phyloP scores from a whole-genome alignment of 495 filamentous ascomycete genomes.

The Penicillium arizonense region DNA sequence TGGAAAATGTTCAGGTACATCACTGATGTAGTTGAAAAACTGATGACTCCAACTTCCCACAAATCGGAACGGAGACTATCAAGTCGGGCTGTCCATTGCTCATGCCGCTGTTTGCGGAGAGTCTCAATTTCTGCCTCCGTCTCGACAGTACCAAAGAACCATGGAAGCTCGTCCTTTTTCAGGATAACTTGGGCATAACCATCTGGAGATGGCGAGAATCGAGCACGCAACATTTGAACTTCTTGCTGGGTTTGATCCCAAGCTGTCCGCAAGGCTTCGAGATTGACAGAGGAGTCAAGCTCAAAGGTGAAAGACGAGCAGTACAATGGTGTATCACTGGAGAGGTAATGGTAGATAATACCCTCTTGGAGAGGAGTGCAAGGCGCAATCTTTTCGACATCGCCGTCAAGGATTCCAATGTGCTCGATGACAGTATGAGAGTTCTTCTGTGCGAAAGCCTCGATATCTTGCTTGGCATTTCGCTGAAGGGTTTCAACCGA shows the following conservation, averaged over 20 bases:
- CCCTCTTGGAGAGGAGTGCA: slow-evolving; percentile 80
- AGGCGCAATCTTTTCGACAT: slow-evolving; percentile 69
- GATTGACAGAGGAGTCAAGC: slow-evolving; percentile 40
- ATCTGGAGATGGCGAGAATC: slow-evolving; percentile 63
- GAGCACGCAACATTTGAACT: slow-evolving; percentile 62
- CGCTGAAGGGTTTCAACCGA: slow-evolving; percentile 30
- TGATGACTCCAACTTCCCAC: slow-evolving; percentile 45
- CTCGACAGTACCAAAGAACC: slow-evolving; percentile 34
- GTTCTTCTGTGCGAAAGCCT: slow-evolving; percentile 56
- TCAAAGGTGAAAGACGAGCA: slow-evolving; percentile 67
- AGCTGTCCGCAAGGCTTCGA: slow-evolving; percentile 42
- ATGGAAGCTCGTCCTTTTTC: slow-evolving; percentile 43
- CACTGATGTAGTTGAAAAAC: slow-evolving; percentile 22
- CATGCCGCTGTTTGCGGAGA: slow-evolving; percentile 21
- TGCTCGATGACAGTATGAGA: slow-evolving; percentile 42
- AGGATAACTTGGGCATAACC: slow-evolving; percentile 71
- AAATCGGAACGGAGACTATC: slow-evolving; percentile 25
- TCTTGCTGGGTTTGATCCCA: slow-evolving; percentile 48
- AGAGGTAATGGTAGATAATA: slow-evolving; percentile 68
- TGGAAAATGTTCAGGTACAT: slow-evolving; percentile 75
- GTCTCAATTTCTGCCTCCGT: slow-evolving; percentile 27
- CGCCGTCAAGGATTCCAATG: slow-evolving; percentile 37
- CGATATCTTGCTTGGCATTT: slow-evolving; percentile 52
- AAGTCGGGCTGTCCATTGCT: slow-evolving; percentile 43
- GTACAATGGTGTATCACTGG: slow-evolving; percentile 55